Evolutionary conservation across 768 basidiomycete species (phyloP).

Genomic region (Mycena leptocephala): DNA sequence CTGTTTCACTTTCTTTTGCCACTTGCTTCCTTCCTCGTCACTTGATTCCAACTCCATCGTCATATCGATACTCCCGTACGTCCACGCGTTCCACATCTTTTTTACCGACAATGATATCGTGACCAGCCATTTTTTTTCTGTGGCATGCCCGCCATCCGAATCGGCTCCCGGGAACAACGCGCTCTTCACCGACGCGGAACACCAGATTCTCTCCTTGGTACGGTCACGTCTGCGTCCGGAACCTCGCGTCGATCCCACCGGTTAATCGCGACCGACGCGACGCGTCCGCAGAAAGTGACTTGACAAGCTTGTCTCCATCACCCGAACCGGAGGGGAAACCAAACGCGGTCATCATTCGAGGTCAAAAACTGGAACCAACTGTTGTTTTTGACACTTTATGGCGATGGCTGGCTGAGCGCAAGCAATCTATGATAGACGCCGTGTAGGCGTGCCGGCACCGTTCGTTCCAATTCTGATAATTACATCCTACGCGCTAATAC

Average conservation of each 20-base stretch:
- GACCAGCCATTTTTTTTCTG: not conserved
- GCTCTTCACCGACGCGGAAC: not conserved
- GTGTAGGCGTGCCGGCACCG: conserved; percentile 66
- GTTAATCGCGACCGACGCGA: conserved; percentile 16
- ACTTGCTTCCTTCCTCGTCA: not conserved
- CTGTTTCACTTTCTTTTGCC: not conserved
- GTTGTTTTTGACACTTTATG: conserved; percentile 76
- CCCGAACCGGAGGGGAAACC: not conserved
- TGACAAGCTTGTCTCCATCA: conserved; percentile 7
- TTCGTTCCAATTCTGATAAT: conserved; percentile 50
- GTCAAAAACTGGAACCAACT: conserved; percentile 60
- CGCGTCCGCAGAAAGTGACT: conserved; percentile 4
- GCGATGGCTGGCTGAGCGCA: conserved; percentile 71
- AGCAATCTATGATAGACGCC: conserved; percentile 72
- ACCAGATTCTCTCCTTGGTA: not conserved
- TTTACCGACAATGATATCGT: not conserved
- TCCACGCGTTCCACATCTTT: not conserved
- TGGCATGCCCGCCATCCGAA: conserved; percentile 9
- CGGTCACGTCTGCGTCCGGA: not conserved
- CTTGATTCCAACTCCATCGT: not conserved
- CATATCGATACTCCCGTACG: not conserved
- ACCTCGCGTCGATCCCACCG: not conserved
- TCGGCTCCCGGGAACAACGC: not conserved
- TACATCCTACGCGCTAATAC: not conserved
- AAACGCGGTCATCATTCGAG: conserved; percentile 25